phyloP scores from a whole-genome alignment of 2,329 filamentous ascomycete genomes.

The Tolypocladium capitatum region DNA sequence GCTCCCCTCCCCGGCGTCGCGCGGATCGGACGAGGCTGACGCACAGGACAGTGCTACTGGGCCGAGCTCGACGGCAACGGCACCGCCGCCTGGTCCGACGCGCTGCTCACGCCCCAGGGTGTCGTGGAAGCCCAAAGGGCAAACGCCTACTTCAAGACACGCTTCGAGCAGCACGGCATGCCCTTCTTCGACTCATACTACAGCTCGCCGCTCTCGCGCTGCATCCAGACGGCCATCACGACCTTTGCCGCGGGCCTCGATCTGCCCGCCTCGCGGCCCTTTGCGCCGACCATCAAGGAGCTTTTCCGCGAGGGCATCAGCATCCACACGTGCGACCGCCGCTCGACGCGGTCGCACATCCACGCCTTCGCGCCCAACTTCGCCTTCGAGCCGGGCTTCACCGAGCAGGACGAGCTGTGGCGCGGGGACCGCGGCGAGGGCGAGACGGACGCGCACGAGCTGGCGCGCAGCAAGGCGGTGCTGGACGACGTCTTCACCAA shows the following conservation, averaged over 20 bases:
- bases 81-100: slow-evolving; percentile 49
- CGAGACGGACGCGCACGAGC: slow-evolving; percentile 34
- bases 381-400: slow-evolving; percentile 46
- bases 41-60: slow-evolving; percentile 45
- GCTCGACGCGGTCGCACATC: slow-evolving; percentile 42
- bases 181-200: slow-evolving; percentile 52
- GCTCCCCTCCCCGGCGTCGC: slow-evolving; percentile 12
- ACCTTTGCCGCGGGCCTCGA: slow-evolving; percentile 40
- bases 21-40: neutral
- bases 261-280: slow-evolving; percentile 36
- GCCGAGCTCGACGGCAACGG: slow-evolving; percentile 48
- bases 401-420: slow-evolving; percentile 38
- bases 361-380: slow-evolving; percentile 36
- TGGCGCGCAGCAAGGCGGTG: slow-evolving; percentile 31
- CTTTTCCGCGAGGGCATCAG: slow-evolving; percentile 51
- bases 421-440: slow-evolving; percentile 24
- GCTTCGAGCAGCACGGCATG: slow-evolving; percentile 39
- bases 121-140: slow-evolving; percentile 43
- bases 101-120: slow-evolving; percentile 46
- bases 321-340: slow-evolving; percentile 55
- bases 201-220: slow-evolving; percentile 49
- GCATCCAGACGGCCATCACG: slow-evolving; percentile 46
- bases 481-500: slow-evolving; percentile 43
- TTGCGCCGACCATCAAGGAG: slow-evolving; percentile 50
- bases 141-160: slow-evolving; percentile 43